Evolutionary conservation across 768 basidiomycete species (phyloP).

Genomic region (Naganishia randhawae): DNA sequence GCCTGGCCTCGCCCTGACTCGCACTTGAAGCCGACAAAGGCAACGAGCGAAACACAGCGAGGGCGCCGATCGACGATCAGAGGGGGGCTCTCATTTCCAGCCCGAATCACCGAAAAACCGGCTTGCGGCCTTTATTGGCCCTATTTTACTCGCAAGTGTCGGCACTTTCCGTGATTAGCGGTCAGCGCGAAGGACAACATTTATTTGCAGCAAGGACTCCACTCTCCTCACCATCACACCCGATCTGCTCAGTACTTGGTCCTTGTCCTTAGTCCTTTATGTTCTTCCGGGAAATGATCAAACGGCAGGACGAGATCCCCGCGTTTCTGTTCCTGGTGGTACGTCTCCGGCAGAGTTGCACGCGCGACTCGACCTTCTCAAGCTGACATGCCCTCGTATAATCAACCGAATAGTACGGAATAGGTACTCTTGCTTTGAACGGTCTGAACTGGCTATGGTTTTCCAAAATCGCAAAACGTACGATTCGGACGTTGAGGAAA

Average conservation of each 20-base stretch:
- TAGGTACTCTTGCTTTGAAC: conserved; percentile 66
- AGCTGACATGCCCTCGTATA: not conserved
- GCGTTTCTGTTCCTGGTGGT: conserved; percentile 37
- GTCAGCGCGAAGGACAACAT: no score
- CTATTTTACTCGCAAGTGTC: no score
- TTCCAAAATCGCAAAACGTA: conserved; percentile 43
- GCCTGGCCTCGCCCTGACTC: not conserved
- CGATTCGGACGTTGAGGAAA: conserved; percentile 30
- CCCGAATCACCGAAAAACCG: no score
- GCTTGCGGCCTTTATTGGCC: no score
- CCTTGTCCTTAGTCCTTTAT: conserved; percentile 58
- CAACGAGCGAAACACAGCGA: no score
- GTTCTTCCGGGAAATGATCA: conserved; percentile 62
- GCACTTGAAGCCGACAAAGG: not conserved
- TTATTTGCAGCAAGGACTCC: no score
- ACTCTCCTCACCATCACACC: not conserved
- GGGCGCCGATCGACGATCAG: no score
- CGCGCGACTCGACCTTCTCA: not conserved
- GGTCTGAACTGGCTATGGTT: conserved; percentile 62
- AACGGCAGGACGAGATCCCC: conserved; percentile 59
- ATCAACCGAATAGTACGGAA: conserved; percentile 52
- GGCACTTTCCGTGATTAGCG: no score
- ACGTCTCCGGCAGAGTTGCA: conserved; percentile 21
- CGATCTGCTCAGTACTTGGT: conserved; percentile 47
- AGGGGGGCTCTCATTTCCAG: no score